These are phyloP conservation scores for Pseudogymnoascus verrucosus DNA, from an alignment of 2,329 filamentous ascomycete genomes.

Conservation along the genomic window DNA sequence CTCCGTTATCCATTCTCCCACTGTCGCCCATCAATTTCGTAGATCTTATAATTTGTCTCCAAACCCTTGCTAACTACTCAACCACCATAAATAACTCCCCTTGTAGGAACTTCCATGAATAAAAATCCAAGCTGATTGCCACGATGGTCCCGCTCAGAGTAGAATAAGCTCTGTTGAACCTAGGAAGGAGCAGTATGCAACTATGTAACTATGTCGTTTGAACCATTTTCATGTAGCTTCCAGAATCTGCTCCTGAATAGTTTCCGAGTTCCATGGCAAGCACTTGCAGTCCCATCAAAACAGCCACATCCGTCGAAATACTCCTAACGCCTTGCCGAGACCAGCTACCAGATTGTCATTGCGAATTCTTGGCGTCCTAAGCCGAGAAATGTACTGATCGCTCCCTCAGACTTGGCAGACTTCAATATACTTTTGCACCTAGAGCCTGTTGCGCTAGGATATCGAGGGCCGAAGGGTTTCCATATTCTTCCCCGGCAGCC, in stretches of 20 bases:
- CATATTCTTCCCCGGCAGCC: not conserved
- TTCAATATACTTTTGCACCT: not conserved
- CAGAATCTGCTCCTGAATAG: not conserved
- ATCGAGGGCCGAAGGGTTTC: not conserved
- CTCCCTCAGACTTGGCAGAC: not conserved
- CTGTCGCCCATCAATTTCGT: not conserved
- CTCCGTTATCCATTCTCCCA: not conserved
- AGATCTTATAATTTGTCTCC: not conserved
- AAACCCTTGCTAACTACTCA: not conserved
- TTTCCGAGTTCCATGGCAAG: not conserved
- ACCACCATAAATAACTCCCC: not conserved
- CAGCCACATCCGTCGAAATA: not conserved
- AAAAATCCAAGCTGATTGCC: not conserved
- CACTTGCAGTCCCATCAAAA: not conserved
- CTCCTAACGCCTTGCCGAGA: not conserved
- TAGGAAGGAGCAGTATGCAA: no score
- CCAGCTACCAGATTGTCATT: not conserved
- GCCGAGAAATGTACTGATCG: not conserved
- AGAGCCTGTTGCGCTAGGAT: not conserved
- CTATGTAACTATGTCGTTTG: no score
- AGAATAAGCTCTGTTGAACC: not conserved
- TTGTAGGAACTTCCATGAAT: not conserved
- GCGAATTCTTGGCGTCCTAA: not conserved
- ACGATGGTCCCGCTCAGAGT: not conserved
- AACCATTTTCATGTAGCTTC: not conserved